phyloP scores from a whole-genome alignment of 345 rosid species.

The Salix dunnii region DNA sequence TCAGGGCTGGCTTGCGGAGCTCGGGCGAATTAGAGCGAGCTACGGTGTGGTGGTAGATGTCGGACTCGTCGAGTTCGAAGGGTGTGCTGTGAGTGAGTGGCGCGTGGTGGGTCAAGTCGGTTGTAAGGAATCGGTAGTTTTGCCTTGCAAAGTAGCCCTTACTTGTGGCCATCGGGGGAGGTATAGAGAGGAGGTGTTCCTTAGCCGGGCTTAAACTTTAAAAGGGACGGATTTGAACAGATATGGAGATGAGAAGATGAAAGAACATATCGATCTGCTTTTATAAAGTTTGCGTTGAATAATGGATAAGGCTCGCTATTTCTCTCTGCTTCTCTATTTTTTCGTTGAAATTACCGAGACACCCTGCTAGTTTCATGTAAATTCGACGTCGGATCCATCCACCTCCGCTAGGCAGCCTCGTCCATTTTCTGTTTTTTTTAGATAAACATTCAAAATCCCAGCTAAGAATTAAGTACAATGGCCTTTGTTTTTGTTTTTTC shows the following conservation, averaged over 20 bases:
- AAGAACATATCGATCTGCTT: constrained; percentile 30
- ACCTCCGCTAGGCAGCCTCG: no score
- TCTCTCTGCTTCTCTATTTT: neutral
- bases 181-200: no score
- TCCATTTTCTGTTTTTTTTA: no score
- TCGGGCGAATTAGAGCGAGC: constrained; percentile 57
- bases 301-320: constrained; percentile 52
- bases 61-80: constrained; percentile 90
- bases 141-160: constrained; percentile 60
- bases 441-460: no score
- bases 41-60: constrained; percentile 39
- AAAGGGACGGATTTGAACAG: neutral
- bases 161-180: constrained; percentile 59
- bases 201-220: neutral
- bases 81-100: constrained; percentile 34
- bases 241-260: neutral
- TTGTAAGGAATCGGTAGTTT: constrained; percentile 59
- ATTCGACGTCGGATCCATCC: constrained; percentile 15
- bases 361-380: neutral
- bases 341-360: constrained; percentile 20
- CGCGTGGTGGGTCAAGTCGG: constrained; percentile 37
- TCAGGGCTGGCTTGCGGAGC: constrained; percentile 35
- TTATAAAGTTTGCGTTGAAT: constrained; percentile 40
- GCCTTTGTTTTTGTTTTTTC: no score
- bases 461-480: no score